Evolutionary conservation across 257 asterid species (phyloP), one percentile per base, ranked within the genome.

Genomic region (Plectranthus barbatus): DNA sequence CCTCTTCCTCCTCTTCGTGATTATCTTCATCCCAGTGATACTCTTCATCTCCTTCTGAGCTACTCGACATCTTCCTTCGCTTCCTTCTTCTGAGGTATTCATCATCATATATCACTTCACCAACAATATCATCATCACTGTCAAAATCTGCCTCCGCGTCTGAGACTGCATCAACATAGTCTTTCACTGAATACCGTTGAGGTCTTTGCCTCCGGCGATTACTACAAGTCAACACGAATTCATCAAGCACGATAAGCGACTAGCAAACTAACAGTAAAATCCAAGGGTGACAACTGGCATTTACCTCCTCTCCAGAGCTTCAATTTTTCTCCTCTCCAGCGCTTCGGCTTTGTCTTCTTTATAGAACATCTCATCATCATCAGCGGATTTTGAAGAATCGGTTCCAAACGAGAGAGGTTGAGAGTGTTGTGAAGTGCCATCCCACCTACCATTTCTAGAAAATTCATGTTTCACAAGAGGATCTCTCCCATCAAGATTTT

Each of bases 1-100:
- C 98, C 26, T 91, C 97, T 12, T 91, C 95, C 64, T 92, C 99
- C 34, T 92, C 96, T 52, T 87, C 95, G 7, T 55, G 81, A 73
- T 84, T 81, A 63, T 92, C 96, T 57, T 87, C 96, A 54, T 92
- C 95, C 77, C 81, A 75, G 13, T 75, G 74, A 66, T 89, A 92
- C 73, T 92, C 99, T 46, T 92, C 99, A 62, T 88, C 96, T 36
- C 95, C 97, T 77, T 92, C 99, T 1, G 96, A 90, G 83, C 95
- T 84, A 74, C 96, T 90, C 13, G 95, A 85, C 33, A 60, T 72
- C 70, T 81, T 87, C 74, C 81, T 81, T 75, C 74, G 75, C 66
- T 85, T 87, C 65, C 82, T 80, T 63, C 60, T 81, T 79, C 76
- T 87, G 9, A 87, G 72, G 70, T 93, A 90, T 60, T 86, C 97